Percentiles rank a stretch among this genome's conserved stretches.
phyloP scores from a whole-genome alignment of 208 protist genomes.

The Trypanosoma rangeli region DNA sequence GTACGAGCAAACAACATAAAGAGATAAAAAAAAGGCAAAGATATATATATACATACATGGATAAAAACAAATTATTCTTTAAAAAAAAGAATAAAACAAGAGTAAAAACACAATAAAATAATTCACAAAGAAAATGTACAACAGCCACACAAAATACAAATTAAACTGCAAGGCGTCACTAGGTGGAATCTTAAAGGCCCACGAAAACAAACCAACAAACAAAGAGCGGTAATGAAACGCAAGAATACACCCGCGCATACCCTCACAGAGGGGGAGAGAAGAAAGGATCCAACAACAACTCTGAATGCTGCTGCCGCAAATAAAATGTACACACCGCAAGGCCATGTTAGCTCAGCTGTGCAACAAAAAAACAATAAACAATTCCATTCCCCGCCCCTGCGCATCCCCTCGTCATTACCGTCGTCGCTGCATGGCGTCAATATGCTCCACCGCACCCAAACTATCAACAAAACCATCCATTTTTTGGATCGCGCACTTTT shows the following conservation, averaged over 20 bases:
- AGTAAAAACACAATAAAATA: neutral
- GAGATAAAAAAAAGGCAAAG: neutral
- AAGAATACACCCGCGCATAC: neutral
- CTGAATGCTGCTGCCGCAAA: neutral
- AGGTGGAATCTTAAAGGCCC: too few species aligned
- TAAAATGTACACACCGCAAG: neutral
- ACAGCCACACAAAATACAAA: neutral
- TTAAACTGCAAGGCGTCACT: neutral
- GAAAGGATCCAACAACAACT: neutral
- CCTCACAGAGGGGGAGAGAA: neutral
- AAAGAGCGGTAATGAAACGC: constrained; percentile 8
- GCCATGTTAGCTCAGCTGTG: neutral
- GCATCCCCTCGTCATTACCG: neutral
- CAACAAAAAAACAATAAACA: constrained; percentile 18
- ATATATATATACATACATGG: too few species aligned
- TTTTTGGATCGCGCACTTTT: constrained; percentile 29
- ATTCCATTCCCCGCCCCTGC: neutral
- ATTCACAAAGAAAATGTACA: neutral
- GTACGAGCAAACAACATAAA: neutral
- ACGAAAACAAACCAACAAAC: too few species aligned
- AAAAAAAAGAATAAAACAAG: constrained; percentile 12
- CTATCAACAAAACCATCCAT: constrained; percentile 71
- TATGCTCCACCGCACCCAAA: constrained; percentile 13
- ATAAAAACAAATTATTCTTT: too few species aligned
- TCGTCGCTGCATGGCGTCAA: neutral